Evolutionary conservation across 2,329 filamentous ascomycete species (phyloP).

Genomic region (Cladophialophora bantiana): DNA sequence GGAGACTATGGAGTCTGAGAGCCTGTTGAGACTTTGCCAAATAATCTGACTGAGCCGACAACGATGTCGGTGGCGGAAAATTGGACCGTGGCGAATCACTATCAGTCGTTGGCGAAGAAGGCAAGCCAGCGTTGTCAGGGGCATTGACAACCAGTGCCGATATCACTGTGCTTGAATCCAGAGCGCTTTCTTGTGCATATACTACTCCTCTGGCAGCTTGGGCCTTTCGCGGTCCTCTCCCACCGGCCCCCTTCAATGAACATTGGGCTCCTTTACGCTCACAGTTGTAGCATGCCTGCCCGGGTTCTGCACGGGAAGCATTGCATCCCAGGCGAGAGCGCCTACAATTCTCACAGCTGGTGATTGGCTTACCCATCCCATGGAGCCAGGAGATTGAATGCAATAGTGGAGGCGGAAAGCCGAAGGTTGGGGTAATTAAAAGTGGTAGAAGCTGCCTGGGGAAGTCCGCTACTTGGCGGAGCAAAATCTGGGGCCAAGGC

Average conservation of each 20-base stretch:
- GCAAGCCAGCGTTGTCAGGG: background rate
- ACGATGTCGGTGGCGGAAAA: background rate
- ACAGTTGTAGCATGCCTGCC: conserved; percentile 18
- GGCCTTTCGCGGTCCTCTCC: no score
- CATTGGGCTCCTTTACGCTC: conserved; percentile 9
- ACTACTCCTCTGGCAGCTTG: background rate
- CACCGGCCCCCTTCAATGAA: no score
- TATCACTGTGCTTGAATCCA: background rate
- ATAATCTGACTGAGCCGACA: background rate
- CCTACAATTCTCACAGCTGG: conserved; percentile 17
- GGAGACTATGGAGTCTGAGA: conserved; percentile 8
- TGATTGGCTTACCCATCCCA: background rate
- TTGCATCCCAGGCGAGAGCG: conserved; percentile 20
- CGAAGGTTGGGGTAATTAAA: no score
- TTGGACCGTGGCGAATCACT: no score
- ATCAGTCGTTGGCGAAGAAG: no score
- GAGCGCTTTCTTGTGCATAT: background rate
- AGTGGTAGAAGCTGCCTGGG: no score
- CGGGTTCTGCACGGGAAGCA: background rate
- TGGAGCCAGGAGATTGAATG: no score
- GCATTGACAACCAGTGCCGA: background rate
- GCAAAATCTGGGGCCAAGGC: no score
- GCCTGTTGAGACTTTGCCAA: conserved; percentile 14
- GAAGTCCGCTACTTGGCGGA: no score
- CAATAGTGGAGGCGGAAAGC: no score